A percentile compares a stretch with the other conserved stretches of the same genome.
These are phyloP conservation scores for Soucietia sequanensis DNA, from an alignment of 805 yeast species.

Conservation along the genomic window DNA sequence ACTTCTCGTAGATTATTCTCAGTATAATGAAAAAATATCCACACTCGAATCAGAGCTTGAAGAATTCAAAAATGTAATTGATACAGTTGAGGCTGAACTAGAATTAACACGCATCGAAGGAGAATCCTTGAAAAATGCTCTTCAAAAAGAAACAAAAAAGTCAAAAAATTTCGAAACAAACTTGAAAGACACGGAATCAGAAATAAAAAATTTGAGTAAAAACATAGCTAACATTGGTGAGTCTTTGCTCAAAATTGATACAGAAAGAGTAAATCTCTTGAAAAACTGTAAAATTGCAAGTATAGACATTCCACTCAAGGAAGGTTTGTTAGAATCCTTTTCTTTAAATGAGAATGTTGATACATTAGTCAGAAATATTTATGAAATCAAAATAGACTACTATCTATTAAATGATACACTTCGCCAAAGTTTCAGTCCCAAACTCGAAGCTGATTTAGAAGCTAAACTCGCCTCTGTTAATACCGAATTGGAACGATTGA, in stretches of 20 bases:
- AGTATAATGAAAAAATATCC: constrained; percentile 32
- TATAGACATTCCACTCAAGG: constrained; percentile 57
- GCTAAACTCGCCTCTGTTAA: constrained; percentile 31
- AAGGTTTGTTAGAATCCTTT: constrained; percentile 59
- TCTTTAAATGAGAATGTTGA: constrained; percentile 52
- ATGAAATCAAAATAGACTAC: constrained; percentile 57
- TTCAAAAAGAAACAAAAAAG: constrained; percentile 19
- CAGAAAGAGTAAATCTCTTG: constrained; percentile 58
- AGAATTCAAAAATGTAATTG: constrained; percentile 20
- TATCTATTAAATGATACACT: constrained; percentile 41
- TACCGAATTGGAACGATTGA: constrained; percentile 46
- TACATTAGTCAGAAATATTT: constrained; percentile 34
- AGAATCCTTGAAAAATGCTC: constrained; percentile 5
- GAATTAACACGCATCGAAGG: constrained; percentile 23
- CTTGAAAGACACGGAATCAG: constrained; percentile 37
- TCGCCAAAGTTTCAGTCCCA: constrained; percentile 38
- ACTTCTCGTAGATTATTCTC: constrained; percentile 38
- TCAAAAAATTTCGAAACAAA: constrained; percentile 30
- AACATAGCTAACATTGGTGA: constrained; percentile 47
- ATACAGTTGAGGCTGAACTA: constrained; percentile 25
- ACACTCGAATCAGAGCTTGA: constrained; percentile 32
- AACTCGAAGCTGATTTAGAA: constrained; percentile 36
- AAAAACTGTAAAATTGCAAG: constrained; percentile 75
- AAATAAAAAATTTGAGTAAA: constrained; percentile 27
- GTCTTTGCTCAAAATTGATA: constrained; percentile 48